phyloP scores from a whole-genome alignment of 2,329 filamentous ascomycete genomes.

The Penicillium palitans region DNA sequence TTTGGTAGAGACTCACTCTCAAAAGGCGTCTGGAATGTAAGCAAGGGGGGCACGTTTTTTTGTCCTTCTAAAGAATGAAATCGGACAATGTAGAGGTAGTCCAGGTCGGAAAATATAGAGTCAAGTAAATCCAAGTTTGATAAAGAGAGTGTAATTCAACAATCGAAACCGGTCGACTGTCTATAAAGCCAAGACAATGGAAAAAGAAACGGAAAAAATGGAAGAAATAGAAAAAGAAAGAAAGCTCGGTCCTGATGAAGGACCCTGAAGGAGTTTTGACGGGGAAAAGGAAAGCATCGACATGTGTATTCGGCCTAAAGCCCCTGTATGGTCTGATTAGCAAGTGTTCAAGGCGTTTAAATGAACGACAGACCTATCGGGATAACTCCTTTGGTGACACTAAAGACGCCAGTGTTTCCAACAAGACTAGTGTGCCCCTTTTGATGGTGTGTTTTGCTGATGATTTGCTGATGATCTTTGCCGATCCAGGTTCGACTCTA shows the following conservation, averaged over 20 bases:
- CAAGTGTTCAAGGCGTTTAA: constrained; percentile 1
- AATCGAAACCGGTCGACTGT: background rate
- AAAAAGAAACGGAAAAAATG: background rate
- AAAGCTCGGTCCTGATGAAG: background rate
- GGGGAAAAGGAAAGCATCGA: background rate
- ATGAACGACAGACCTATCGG: constrained; percentile 15
- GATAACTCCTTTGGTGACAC: constrained; percentile 9
- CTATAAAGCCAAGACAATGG: background rate
- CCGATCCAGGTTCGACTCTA: constrained; percentile 12
- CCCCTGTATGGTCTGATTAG: constrained; percentile 8
- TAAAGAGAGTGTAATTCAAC: background rate
- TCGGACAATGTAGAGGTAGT: background rate
- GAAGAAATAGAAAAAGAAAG: background rate
- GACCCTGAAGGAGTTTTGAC: background rate
- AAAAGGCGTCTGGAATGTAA: background rate
- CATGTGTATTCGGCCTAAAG: background rate
- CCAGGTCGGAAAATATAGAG: background rate
- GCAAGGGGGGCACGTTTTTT: constrained; percentile 4
- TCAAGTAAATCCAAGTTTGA: background rate
- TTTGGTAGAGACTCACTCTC: background rate
- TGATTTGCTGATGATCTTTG: constrained; percentile 20
- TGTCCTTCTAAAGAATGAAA: background rate
- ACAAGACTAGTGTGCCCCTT: constrained; percentile 8
- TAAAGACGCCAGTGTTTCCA: constrained; percentile 19
- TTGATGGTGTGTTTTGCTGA: background rate